Evolutionary conservation across 441 rosid genomes (phyloP).

Genomic region (Macaranga tanarius): DNA sequence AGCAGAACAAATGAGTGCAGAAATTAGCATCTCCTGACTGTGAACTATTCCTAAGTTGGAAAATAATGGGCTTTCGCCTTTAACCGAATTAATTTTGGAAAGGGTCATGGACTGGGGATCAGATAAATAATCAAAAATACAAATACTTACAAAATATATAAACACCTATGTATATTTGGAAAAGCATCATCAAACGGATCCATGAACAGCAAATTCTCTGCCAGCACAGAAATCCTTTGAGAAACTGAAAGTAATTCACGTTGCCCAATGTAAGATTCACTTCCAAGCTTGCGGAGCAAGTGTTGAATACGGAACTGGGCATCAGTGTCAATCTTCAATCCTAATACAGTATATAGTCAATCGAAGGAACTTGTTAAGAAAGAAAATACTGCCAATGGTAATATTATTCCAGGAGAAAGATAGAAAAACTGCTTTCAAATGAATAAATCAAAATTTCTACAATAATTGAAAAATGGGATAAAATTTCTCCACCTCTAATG

Average conservation of each 20-base stretch:
- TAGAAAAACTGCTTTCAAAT: neutral
- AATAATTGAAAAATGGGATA: neutral
- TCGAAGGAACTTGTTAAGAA: neutral
- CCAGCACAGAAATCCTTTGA: constrained; percentile 54
- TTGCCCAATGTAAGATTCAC: constrained; percentile 67
- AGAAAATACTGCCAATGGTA: neutral
- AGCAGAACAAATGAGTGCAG: neutral
- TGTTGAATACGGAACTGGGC: constrained; percentile 61
- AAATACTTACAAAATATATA: constrained; percentile 61
- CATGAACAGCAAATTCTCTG: constrained; percentile 61
- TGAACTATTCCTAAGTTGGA: neutral
- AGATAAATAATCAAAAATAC: constrained; percentile 3
- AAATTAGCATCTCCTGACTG: neutral
- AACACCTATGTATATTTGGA: constrained; percentile 53
- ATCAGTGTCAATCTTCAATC: constrained; percentile 36
- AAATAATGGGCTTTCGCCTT: neutral
- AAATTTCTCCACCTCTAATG: neutral
- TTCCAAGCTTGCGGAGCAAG: constrained; percentile 75
- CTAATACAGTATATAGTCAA: constrained; percentile 38
- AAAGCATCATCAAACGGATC: constrained; percentile 86
- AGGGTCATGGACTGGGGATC: neutral
- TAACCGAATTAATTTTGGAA: constrained; percentile 1
- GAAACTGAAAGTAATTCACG: constrained; percentile 59
- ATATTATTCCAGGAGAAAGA: constrained; percentile 6
- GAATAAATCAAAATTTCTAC: neutral